These are phyloP conservation scores for Haberlea rhodopensis DNA, from an alignment of 257 asterid genomes.

Conservation along the genomic window DNA sequence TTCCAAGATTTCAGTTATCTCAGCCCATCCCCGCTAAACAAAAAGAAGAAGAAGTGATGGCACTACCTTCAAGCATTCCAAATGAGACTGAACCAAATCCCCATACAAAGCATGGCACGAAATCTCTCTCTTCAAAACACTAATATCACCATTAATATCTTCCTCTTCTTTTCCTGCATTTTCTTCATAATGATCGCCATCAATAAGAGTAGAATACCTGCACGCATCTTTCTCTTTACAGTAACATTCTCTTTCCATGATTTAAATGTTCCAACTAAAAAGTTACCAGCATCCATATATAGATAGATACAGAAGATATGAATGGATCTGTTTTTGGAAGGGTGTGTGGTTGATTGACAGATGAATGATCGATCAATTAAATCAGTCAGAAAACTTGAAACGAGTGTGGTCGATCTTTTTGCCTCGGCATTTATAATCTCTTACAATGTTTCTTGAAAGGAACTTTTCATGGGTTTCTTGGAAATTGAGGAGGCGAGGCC, in stretches of 20 bases:
- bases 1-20: too few relatives aligned
- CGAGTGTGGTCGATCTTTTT: slow-evolving; percentile 32
- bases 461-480: slow-evolving; percentile 30
- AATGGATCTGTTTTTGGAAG: background rate
- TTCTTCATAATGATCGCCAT: slow-evolving; percentile 20
- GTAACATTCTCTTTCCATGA: slow-evolving; percentile 32
- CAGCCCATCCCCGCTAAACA: too few relatives aligned
- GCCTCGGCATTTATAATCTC: slow-evolving; percentile 29
- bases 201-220: slow-evolving; percentile 19
- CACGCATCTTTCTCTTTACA: slow-evolving; percentile 12
- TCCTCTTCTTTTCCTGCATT: slow-evolving; percentile 8
- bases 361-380: slow-evolving; percentile 38
- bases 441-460: slow-evolving; percentile 24
- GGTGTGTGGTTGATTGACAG: slow-evolving; percentile 28
- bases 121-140: slow-evolving; percentile 33
- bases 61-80: slow-evolving; percentile 43
- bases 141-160: background rate
- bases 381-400: slow-evolving; percentile 33
- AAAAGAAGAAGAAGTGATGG: background rate
- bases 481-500: slow-evolving; percentile 12
- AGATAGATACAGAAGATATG: background rate
- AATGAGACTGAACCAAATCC: slow-evolving; percentile 37
- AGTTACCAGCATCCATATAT: background rate
- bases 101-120: slow-evolving; percentile 39
- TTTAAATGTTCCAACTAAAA: background rate